Conservation (phyloP, 331 rosid species). For the Quercus phellos region DNA sequence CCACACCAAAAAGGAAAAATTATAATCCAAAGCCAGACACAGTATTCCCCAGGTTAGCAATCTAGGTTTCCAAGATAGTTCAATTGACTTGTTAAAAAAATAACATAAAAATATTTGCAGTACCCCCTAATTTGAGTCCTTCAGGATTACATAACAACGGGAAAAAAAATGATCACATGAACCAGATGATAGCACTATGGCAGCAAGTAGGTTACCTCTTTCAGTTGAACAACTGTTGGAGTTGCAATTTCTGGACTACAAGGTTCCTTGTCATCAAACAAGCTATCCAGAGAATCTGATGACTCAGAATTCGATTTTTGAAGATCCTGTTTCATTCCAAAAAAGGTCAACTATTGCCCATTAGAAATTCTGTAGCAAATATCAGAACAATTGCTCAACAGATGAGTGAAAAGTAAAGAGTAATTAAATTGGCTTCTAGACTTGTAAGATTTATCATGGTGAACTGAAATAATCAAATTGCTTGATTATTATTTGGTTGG, state of each 20-base stretch:
- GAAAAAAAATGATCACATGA: background rate
- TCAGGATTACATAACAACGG: background rate
- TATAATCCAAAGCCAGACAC: background rate
- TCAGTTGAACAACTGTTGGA: constrained; percentile 34
- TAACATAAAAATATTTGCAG: background rate
- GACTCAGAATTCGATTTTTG: constrained; percentile 51
- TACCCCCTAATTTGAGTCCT: background rate
- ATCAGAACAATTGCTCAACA: constrained; percentile 6
- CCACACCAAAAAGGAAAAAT: background rate
- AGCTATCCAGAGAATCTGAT: constrained; percentile 83
- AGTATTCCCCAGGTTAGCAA: background rate
- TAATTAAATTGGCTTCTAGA: background rate
- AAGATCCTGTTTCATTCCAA: constrained; percentile 41
- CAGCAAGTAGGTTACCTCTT: constrained; percentile 54
- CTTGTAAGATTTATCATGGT: background rate
- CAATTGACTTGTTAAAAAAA: background rate
- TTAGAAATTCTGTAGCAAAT: constrained; percentile 15
- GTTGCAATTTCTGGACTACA: constrained; percentile 27
- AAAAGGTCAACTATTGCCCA: constrained; percentile 16
- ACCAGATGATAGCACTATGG: background rate
- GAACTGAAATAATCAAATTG: background rate
- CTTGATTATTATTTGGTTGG: background rate
- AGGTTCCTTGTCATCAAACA: constrained; percentile 64
- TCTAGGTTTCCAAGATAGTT: background rate
- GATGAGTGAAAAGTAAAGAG: constrained; percentile 3